phyloP scores from a whole-genome alignment of 768 basidiomycete species.

The Rhizopogon roseolus region DNA sequence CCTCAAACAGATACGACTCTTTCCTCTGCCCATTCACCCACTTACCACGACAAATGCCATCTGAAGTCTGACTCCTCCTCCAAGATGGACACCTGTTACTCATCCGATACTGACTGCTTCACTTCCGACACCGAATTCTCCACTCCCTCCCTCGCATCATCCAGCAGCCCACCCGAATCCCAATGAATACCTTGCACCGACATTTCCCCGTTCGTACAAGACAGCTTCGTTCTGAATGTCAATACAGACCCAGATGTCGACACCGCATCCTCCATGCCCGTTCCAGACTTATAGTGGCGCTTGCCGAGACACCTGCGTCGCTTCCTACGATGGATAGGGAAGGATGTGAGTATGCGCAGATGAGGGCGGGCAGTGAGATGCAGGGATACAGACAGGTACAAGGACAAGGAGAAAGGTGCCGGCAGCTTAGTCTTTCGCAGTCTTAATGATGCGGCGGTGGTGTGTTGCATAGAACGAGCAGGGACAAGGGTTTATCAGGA shows the following conservation, averaged over 20 bases:
- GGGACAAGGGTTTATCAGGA: too few species aligned
- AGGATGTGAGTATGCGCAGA: not conserved
- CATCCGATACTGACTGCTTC: slow-evolving; percentile 5
- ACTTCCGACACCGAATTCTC: slow-evolving; percentile 7
- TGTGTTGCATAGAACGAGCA: too few species aligned
- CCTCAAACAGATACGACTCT: not conserved
- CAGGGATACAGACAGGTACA: not conserved
- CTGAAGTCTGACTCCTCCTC: not conserved
- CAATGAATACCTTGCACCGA: not conserved
- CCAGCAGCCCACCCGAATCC: slow-evolving; percentile 8
- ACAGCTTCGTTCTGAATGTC: slow-evolving; percentile 3
- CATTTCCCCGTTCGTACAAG: not conserved
- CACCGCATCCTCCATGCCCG: not conserved
- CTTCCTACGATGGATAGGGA: not conserved
- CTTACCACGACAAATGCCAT: not conserved
- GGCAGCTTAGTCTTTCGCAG: not conserved
- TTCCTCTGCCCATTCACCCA: not conserved
- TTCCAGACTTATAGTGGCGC: not conserved
- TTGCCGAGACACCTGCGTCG: not conserved
- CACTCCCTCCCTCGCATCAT: slow-evolving; percentile 10
- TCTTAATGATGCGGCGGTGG: not conserved
- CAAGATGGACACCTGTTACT: not conserved
- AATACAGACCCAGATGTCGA: slow-evolving; percentile 9
- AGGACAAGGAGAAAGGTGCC: not conserved
- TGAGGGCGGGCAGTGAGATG: too few species aligned